Conservation (phyloP, 208 protist genomes). For the Lotmaria passim region DNA sequence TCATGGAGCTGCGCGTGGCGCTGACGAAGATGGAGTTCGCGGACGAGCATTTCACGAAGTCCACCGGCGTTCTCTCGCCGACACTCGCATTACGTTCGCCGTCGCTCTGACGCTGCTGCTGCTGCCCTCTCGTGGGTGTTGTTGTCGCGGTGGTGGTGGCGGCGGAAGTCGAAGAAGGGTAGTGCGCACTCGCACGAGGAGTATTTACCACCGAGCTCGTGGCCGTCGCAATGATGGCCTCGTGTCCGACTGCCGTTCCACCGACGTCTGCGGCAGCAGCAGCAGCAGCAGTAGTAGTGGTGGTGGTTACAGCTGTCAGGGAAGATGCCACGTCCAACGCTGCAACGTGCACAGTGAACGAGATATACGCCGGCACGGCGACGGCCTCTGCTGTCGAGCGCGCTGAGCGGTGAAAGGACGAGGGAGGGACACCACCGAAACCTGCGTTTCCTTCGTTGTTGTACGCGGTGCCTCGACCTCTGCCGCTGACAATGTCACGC, state of each 20-base stretch:
- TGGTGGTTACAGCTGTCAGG: too few species aligned
- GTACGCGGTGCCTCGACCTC: neutral
- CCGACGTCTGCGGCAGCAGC: neutral
- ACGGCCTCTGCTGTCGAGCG: neutral
- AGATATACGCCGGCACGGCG: conserved; percentile 4
- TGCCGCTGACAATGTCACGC: neutral
- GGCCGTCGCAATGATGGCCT: conserved; percentile 16
- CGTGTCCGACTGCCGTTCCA: conserved; percentile 1
- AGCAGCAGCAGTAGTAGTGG: conserved; percentile 1
- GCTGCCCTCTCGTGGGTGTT: too few species aligned
- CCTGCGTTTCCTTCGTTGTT: neutral
- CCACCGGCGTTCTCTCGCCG: neutral
- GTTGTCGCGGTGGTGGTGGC: neutral
- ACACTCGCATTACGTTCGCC: neutral
- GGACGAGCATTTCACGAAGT: neutral
- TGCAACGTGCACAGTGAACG: conserved; percentile 33
- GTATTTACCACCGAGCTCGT: conserved; percentile 21
- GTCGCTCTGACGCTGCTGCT: neutral
- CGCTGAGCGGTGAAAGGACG: neutral
- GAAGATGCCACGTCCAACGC: conserved; percentile 23
- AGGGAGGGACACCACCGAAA: neutral
- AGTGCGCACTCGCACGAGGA: conserved; percentile 17
- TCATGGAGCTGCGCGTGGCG: conserved; percentile 9
- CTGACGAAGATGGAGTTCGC: conserved; percentile 5
- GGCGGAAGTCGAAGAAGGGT: neutral